These are phyloP conservation scores for Fusarium papillatum DNA, from an alignment of 2,329 filamentous ascomycete genomes.

Conservation along the genomic window DNA sequence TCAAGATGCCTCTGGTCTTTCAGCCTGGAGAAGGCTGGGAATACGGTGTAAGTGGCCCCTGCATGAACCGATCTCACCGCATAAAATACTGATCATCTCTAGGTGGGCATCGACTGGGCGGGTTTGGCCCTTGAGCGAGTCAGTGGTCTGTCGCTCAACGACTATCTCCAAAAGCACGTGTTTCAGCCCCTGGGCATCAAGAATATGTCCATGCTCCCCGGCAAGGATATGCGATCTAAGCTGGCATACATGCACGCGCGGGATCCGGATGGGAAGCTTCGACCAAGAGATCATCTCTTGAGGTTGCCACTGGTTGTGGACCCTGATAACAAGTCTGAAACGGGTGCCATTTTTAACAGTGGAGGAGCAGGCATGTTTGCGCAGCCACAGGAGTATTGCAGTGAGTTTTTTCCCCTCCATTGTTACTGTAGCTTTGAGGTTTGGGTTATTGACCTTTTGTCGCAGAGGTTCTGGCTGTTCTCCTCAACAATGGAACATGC, in stretches of 20 bases:
- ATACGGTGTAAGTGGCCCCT: conserved; percentile 63
- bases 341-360: conserved; percentile 63
- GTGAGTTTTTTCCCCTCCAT: conserved; percentile 51
- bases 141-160: conserved; percentile 58
- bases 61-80: background rate
- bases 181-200: conserved; percentile 61
- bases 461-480: conserved; percentile 68
- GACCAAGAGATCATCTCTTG: conserved; percentile 62
- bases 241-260: conserved; percentile 71
- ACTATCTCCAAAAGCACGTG: conserved; percentile 63
- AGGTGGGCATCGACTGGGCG: conserved; percentile 68
- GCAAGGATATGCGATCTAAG: conserved; percentile 63
- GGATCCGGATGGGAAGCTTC: conserved; percentile 57
- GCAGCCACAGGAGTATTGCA: conserved; percentile 70
- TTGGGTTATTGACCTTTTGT: background rate
- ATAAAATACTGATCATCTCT: background rate
- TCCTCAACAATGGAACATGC: conserved; percentile 75
- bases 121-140: conserved; percentile 62
- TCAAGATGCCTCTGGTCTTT: conserved; percentile 68
- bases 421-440: background rate
- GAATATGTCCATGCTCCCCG: conserved; percentile 70
- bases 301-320: conserved; percentile 57
- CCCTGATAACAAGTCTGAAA: conserved; percentile 55
- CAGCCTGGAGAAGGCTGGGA: conserved; percentile 74
- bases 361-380: conserved; percentile 75